Evolutionary conservation across 805 yeast genomes (phyloP), one percentile per base, ranked within the genome.

Genomic region (Candida manassasensis): DNA sequence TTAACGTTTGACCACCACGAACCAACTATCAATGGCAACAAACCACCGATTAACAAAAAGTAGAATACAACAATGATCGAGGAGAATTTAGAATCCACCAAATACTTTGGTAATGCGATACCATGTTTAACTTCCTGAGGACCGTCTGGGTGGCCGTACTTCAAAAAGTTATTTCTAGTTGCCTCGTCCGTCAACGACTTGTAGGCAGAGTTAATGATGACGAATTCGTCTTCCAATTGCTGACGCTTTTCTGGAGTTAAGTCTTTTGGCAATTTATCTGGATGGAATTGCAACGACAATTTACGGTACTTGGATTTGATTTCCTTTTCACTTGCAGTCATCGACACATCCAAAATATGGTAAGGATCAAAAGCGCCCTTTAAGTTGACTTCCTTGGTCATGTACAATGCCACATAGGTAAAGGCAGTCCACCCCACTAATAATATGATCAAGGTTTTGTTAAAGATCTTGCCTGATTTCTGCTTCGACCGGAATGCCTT

Each of bases 81-180:
- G 4, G 94, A 80, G 15, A 80, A 79, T 39, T 79, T 71, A 28
- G 94, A 88, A 44, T 87, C 96, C 19, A 94, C 84, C 42, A 93
- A 70, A 61, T 85, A 87, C 55, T 83, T 80, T 21, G 99, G 99
- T 45, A 93, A 64, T 0, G 97, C 99, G 58, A 93, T 88, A 42
- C 98, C 98, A 56, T 87, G 96, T 14, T 82, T 67, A 13, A 82
- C 72, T 18, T 85, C 85, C 59, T 86, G 95, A 27, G 95, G 96
- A 28, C 98, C 98, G 64, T 93, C 99, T 4, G 99, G 99, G 56
- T 94, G 96, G 33, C 99, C 99, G 52, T 82, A 93, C 48, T 77
- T 80, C 49, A 81, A 66, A 57, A 75, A 88, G 56, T 93, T 93
- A 48, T 84, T 85, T 49, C 78, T 83, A 3, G 85, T 79, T 8